Percentiles rank a stretch among this genome's conserved stretches.
These are phyloP conservation scores for Marasmius fiardii DNA, from an alignment of 1,284 basidiomycete genomes.

Conservation along the genomic window DNA sequence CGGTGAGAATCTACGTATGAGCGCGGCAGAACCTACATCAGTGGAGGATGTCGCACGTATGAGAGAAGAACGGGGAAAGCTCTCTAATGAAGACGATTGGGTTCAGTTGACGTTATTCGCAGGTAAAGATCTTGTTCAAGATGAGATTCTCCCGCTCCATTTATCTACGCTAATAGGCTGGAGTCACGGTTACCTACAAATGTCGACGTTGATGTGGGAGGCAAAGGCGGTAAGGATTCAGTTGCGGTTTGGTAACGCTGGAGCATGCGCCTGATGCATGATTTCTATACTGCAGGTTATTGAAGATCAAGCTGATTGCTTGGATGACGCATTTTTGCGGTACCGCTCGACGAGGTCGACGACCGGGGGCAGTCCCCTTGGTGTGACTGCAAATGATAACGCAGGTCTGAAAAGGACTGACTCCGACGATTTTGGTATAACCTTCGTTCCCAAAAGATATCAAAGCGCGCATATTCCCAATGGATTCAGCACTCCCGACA, in stretches of 20 bases:
- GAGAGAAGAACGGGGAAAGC: conserved; percentile 53
- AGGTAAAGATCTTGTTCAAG: conserved; percentile 25
- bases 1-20: conserved; percentile 54
- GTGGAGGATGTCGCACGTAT: conserved; percentile 37
- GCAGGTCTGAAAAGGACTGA: conserved; percentile 42
- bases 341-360: conserved; percentile 22
- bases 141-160: not conserved
- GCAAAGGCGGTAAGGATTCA: conserved; percentile 54
- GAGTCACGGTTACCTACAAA: conserved; percentile 95
- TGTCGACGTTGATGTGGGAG: conserved; percentile 85
- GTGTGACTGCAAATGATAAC: not conserved
- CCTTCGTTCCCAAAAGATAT: conserved; percentile 63
- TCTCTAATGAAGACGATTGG: conserved; percentile 85
- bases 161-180: conserved; percentile 42
- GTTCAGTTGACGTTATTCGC: conserved; percentile 90
- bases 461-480: conserved; percentile 21
- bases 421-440: conserved; percentile 65
- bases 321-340: conserved; percentile 72
- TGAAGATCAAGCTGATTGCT: conserved; percentile 91
- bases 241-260: not conserved
- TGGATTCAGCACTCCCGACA: conserved; percentile 12
- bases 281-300: conserved; percentile 51
- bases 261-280: not conserved
- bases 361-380: not conserved
- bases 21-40: conserved; percentile 25